Evolutionary conservation across 1,284 basidiomycete species (phyloP).

Genomic region (Pyrrhoderma lamaoense): DNA sequence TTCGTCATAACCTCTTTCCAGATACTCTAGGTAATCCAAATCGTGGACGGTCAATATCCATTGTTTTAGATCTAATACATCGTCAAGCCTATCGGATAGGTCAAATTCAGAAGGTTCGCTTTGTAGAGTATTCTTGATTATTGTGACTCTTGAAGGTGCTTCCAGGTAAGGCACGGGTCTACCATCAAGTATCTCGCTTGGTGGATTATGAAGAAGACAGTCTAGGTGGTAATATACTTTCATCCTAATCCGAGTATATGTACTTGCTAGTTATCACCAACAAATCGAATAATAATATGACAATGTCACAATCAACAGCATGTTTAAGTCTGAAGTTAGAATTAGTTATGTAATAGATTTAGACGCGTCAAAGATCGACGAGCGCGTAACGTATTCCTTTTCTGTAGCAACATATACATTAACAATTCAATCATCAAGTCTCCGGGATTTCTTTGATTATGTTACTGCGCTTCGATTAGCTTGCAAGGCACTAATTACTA

Average conservation of each 20-base stretch:
- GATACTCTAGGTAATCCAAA: slow-evolving; percentile 26
- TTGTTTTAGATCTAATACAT: slow-evolving; percentile 18
- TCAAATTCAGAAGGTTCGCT: slow-evolving; percentile 19
- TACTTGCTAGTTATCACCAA: too few relatives aligned
- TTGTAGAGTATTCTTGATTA: slow-evolving; percentile 25
- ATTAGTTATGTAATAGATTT: too few relatives aligned
- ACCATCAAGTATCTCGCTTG: slow-evolving; percentile 29
- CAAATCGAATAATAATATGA: too few relatives aligned
- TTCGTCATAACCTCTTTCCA: slow-evolving; percentile 26
- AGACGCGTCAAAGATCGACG: neutral
- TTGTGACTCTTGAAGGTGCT: slow-evolving; percentile 26
- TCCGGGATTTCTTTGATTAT: too few relatives aligned
- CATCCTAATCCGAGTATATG: slow-evolving; percentile 4
- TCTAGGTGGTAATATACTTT: slow-evolving; percentile 18
- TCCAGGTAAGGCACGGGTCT: slow-evolving; percentile 27
- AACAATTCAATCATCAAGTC: neutral
- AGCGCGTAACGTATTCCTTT: neutral
- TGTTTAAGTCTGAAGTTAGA: neutral
- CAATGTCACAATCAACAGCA: neutral
- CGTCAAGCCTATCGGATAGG: slow-evolving; percentile 18
- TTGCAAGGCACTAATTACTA: neutral
- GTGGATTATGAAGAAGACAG: slow-evolving; percentile 28
- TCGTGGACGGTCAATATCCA: slow-evolving; percentile 23
- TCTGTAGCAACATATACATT: neutral
- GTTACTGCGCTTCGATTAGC: neutral